Evolutionary conservation across 2,329 filamentous ascomycete genomes (phyloP).

Genomic region (Ramichloridium luteum): DNA sequence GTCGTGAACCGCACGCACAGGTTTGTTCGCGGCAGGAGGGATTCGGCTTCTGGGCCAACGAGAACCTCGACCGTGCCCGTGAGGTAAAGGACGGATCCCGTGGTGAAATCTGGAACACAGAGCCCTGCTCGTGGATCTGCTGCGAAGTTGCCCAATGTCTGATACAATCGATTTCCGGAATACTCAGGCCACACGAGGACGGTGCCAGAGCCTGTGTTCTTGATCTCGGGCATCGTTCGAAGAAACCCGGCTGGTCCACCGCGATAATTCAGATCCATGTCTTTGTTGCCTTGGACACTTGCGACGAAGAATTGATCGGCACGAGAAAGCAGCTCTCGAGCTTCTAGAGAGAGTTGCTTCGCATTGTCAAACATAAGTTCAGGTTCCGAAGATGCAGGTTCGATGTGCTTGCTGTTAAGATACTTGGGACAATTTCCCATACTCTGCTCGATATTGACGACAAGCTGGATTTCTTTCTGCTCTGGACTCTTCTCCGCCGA

Average conservation of each 20-base stretch:
- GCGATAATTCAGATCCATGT: constrained; percentile 77
- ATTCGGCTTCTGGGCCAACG: constrained; percentile 48
- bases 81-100: constrained; percentile 59
- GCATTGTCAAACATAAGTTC: constrained; percentile 34
- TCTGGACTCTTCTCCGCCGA: constrained; percentile 17
- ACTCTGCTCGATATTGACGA: constrained; percentile 57
- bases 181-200: constrained; percentile 69
- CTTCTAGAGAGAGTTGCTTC: constrained; percentile 39
- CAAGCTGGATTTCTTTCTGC: constrained; percentile 42
- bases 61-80: constrained; percentile 59
- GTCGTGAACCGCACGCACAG: constrained; percentile 59
- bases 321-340: constrained; percentile 46
- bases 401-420: constrained; percentile 59
- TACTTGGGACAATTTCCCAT: constrained; percentile 82
- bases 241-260: constrained; percentile 66
- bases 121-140: constrained; percentile 56
- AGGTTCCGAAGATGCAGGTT: constrained; percentile 42
- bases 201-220: constrained; percentile 34
- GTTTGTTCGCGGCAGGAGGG: constrained; percentile 55
- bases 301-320: constrained; percentile 72
- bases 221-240: constrained; percentile 45
- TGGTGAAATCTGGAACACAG: constrained; percentile 61
- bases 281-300: constrained; percentile 45
- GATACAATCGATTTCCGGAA: constrained; percentile 73
- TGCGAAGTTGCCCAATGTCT: constrained; percentile 67